Conservation (phyloP, 768 basidiomycete species). For the Naematelia encephala region DNA sequence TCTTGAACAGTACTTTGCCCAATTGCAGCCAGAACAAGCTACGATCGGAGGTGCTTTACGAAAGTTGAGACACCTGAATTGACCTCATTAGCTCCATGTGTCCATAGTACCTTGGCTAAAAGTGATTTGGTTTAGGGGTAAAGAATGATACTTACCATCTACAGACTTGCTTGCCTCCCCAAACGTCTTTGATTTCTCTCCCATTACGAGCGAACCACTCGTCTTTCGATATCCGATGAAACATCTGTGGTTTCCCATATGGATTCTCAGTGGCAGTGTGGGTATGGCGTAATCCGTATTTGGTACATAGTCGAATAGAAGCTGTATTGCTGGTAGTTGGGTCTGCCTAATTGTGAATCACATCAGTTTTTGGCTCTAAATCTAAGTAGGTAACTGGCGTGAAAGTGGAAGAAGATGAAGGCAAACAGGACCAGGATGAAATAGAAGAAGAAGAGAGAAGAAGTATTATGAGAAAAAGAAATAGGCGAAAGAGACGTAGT, state of each 20-base stretch:
- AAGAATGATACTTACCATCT: slow-evolving; percentile 46
- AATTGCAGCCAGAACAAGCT: slow-evolving; percentile 29
- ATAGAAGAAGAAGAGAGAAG: background rate
- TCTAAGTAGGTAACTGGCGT: background rate
- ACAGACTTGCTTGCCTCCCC: slow-evolving; percentile 38
- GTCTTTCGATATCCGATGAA: slow-evolving; percentile 32
- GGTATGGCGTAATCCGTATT: slow-evolving; percentile 27
- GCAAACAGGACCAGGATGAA: no score
- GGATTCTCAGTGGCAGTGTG: slow-evolving; percentile 15
- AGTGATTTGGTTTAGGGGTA: no score
- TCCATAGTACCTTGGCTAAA: no score
- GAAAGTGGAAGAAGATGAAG: no score
- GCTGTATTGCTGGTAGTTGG: slow-evolving; percentile 37
- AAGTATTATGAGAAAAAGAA: background rate
- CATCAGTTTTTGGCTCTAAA: background rate
- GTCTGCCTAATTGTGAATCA: slow-evolving; percentile 23
- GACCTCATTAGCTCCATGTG: background rate
- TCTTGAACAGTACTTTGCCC: slow-evolving; percentile 44
- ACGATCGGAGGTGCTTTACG: slow-evolving; percentile 13
- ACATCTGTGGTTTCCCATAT: slow-evolving; percentile 34
- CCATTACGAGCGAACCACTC: slow-evolving; percentile 35
- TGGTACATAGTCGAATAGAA: slow-evolving; percentile 32
- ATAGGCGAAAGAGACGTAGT: background rate
- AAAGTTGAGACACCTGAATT: slow-evolving; percentile 39
- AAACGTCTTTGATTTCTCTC: slow-evolving; percentile 17